Evolutionary conservation across 176 grass and related monocot species (phyloP), one percentile per base, ranked within the genome.

Genomic region (Cenchrus fungigraminus): DNA sequence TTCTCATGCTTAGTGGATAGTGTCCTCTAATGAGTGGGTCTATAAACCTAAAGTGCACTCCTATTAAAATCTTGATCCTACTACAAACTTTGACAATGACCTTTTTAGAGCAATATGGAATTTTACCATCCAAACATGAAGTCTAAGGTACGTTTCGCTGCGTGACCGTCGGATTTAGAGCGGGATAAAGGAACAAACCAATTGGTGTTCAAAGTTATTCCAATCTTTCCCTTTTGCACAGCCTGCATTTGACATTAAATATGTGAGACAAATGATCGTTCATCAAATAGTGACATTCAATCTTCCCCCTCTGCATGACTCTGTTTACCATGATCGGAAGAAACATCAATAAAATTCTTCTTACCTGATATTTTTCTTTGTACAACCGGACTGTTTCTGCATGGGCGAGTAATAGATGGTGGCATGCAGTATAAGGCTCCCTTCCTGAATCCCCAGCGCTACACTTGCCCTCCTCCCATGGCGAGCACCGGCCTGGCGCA

Each of bases 81-180:
- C 44, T 22, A 12, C n/a, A 54, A n/a, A 58, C 3, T 32, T 31
- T 46, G 3, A 58, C 9, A 29, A 46, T 60, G 9, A 57, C 32
- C 22, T 1, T 45, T 28, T 65, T 0, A 2, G 7, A 14, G 2
- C 0, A 0, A 46, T n/a, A n/a, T 0, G 0, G n/a, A 77, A 28
- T 69, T 77, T 87, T 87, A 94, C 92, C 92, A 94, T 89, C 92
- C 92, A 82, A 90, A 59, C 53, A 71, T 68, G 71, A 94, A 94
- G 37, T 94, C 92, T 19, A 94, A 42, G 29, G 65, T 46, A 9
- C 84, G 88, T 4, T 20, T 54, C 5, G 37, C 71, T 0, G 92
- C 92, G 3, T 69, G 42, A 4, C 13, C 2, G 22, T 83, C 62
- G 40, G 83, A 65, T 68, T 78, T 89, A 8, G 86, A 89, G 6